Percentiles rank a stretch among this genome's conserved stretches.
Evolutionary conservation across 208 protist species (phyloP).

Genomic region (Acanthamoeba lenticulata): DNA sequence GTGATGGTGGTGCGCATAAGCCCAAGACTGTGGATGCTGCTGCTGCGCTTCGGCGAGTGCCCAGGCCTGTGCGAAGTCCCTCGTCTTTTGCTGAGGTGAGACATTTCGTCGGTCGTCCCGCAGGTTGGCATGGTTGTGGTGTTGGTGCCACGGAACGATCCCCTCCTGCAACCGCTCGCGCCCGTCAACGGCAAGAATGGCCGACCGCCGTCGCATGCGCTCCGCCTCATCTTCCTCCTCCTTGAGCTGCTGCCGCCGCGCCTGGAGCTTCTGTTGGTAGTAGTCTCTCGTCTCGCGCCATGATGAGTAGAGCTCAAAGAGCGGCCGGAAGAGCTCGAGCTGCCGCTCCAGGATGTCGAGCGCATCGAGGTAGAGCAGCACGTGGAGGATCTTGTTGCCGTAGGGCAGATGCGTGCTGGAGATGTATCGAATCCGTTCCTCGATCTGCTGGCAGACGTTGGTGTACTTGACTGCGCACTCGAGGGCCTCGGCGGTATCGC

Average conservation of each 20-base stretch:
- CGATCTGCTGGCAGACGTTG: not conserved
- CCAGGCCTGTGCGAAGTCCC: no score
- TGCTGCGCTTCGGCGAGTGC: no score
- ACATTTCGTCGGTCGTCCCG: no score
- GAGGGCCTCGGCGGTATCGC: not conserved
- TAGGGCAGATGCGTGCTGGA: slow-evolving; percentile 21
- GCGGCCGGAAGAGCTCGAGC: not conserved
- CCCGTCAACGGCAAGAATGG: not conserved
- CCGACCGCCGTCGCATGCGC: not conserved
- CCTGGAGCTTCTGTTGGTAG: not conserved
- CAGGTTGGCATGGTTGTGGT: no score
- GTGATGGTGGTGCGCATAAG: no score
- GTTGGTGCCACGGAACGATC: not conserved
- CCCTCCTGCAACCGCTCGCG: not conserved
- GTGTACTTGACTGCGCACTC: not conserved
- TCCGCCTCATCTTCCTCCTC: not conserved
- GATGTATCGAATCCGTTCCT: not conserved
- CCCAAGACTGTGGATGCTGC: no score
- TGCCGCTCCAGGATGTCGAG: not conserved
- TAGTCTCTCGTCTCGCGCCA: slow-evolving; percentile 7
- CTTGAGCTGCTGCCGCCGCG: not conserved
- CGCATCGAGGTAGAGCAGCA: not conserved
- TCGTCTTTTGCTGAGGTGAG: no score
- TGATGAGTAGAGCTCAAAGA: slow-evolving; percentile 11
- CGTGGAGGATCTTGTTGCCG: slow-evolving; percentile 5